Conservation (phyloP, 768 basidiomycete species). For the Tephrocybe sp. region DNA sequence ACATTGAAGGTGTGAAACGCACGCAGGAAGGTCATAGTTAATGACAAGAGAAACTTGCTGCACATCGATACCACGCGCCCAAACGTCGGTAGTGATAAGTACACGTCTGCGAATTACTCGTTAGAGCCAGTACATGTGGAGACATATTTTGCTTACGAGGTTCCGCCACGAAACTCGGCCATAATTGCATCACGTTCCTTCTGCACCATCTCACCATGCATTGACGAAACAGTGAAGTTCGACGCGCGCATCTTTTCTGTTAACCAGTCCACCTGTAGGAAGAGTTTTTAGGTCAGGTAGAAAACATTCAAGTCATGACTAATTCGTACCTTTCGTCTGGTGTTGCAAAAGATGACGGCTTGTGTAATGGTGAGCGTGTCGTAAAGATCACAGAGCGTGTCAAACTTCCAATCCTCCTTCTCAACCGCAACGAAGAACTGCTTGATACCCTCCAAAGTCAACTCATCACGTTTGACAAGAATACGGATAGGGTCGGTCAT, state of each 20-base stretch:
- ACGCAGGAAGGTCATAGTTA: conserved; percentile 95
- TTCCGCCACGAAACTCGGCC: conserved; percentile 93
- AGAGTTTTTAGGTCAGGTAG: conserved; percentile 8
- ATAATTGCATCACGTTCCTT: conserved; percentile 95
- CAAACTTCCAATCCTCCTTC: conserved; percentile 99
- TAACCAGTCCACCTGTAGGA: conserved; percentile 85
- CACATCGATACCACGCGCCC: conserved; percentile 98
- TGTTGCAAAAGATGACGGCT: conserved; percentile 99
- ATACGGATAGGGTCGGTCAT: conserved; percentile 99
- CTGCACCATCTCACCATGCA: conserved; percentile 97
- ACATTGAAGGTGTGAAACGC: conserved; percentile 27
- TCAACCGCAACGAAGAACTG: conserved; percentile 98
- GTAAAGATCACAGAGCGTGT: conserved; percentile 95
- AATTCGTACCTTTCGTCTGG: conserved; percentile 81
- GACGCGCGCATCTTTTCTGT: conserved; percentile 99
- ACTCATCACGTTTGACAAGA: conserved; percentile 98
- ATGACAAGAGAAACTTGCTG: conserved; percentile 97
- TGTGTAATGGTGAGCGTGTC: conserved; percentile 99
- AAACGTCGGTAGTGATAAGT: conserved; percentile 93
- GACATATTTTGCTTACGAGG: conserved; percentile 57
- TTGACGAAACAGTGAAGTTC: conserved; percentile 96
- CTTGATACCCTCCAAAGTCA: conserved; percentile 95
- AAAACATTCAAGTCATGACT: not conserved
- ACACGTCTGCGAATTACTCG: conserved; percentile 61
- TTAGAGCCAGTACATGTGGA: conserved; percentile 15